Percentiles rank a stretch among this genome's conserved stretches.
These are phyloP conservation scores for Aureobasidium lini DNA, from an alignment of 2,329 filamentous ascomycete species.

Conservation along the genomic window DNA sequence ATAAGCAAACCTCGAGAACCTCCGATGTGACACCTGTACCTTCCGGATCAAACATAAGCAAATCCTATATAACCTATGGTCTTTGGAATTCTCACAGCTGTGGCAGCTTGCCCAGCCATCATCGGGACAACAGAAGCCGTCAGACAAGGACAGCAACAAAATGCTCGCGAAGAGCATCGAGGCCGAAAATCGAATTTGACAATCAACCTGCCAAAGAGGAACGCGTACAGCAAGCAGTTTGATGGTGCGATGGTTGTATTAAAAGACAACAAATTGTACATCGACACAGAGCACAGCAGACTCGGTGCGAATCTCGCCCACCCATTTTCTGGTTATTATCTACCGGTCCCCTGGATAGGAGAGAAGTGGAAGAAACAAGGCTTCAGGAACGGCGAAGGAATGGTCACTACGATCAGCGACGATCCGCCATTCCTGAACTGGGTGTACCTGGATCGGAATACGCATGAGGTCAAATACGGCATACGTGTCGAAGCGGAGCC, in stretches of 20 bases:
- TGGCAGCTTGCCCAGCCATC: slow-evolving; percentile 28
- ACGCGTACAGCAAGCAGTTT: slow-evolving; percentile 22
- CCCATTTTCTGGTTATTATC: slow-evolving; percentile 45
- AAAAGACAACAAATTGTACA: slow-evolving; percentile 19
- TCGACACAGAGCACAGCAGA: slow-evolving; percentile 17
- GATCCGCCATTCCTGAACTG: slow-evolving; percentile 60
- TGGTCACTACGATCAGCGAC: slow-evolving; percentile 43
- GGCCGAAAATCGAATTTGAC: slow-evolving; percentile 26
- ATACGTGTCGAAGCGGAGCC: slow-evolving; percentile 62
- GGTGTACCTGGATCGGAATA: slow-evolving; percentile 57
- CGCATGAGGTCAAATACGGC: slow-evolving; percentile 54
- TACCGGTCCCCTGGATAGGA: slow-evolving; percentile 42
- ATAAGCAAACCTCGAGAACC: not conserved
- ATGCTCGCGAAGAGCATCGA: slow-evolving; percentile 26
- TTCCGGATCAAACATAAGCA: not conserved
- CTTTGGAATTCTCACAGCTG: slow-evolving; percentile 25
- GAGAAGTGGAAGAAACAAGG: slow-evolving; percentile 22
- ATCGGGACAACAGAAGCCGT: slow-evolving; percentile 30
- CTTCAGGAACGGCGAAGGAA: slow-evolving; percentile 33
- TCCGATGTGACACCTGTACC: not conserved
- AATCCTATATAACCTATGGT: slow-evolving; percentile 20
- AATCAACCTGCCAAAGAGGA: slow-evolving; percentile 22
- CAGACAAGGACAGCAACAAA: slow-evolving; percentile 25
- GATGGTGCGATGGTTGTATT: slow-evolving; percentile 25
- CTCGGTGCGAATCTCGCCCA: slow-evolving; percentile 24